These are phyloP conservation scores for Saccharomycopsis capsularis DNA, from an alignment of 805 yeast species.

Conservation along the genomic window DNA sequence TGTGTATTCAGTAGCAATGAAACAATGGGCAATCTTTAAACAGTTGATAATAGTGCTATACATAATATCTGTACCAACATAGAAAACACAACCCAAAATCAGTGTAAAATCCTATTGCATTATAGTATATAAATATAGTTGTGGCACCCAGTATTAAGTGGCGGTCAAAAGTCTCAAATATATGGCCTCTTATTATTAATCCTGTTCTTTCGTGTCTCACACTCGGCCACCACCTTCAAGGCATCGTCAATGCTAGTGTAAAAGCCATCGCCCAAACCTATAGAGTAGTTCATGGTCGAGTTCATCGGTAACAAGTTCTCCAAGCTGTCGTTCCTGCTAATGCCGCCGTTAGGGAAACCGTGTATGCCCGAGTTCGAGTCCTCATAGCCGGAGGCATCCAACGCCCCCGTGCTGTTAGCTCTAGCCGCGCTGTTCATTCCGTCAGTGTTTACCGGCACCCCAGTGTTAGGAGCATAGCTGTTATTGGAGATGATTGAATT, in stretches of 20 bases:
- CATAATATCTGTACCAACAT: too few relatives aligned
- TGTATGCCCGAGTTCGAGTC: background rate
- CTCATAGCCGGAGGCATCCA: background rate
- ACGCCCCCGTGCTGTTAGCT: background rate
- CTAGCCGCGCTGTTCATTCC: background rate
- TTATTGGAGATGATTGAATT: slow-evolving; percentile 1
- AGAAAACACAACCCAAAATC: too few relatives aligned
- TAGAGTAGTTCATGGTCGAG: background rate
- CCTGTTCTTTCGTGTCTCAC: slow-evolving; percentile 7
- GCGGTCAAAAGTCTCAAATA: too few relatives aligned
- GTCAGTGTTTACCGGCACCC: background rate
- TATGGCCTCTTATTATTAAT: slow-evolving; percentile 2
- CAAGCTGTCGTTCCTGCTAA: background rate
- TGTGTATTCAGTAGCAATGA: background rate
- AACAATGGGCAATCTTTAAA: too few relatives aligned
- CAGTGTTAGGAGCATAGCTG: background rate
- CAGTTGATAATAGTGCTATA: too few relatives aligned
- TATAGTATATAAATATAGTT: too few relatives aligned
- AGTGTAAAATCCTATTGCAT: too few relatives aligned
- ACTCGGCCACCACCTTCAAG: slow-evolving; percentile 16
- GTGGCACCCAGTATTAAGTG: too few relatives aligned
- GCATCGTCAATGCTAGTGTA: slow-evolving; percentile 22
- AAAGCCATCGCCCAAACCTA: slow-evolving; percentile 21
- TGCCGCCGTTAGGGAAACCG: background rate
- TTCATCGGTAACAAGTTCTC: background rate